Evolutionary conservation across 2,329 filamentous ascomycete genomes (phyloP), one percentile per base, ranked within the genome.

Genomic region (Thielaviopsis musarum): DNA sequence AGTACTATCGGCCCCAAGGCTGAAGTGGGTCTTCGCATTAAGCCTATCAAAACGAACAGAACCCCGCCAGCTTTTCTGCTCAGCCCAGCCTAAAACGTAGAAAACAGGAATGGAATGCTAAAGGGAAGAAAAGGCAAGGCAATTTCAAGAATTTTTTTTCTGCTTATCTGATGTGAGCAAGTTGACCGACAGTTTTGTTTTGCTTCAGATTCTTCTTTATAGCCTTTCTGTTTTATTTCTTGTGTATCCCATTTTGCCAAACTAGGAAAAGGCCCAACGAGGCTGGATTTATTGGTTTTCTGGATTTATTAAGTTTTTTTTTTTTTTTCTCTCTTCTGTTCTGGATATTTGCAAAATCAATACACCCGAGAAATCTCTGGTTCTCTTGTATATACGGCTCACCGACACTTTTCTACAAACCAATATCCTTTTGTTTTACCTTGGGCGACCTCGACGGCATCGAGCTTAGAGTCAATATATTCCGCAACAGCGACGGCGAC

Each of bases 21-120:
- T 58, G 57, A 58, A 48, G 57, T 58, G 57, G 57, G 51, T 58
- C 57, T 24, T 9, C n/a, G 55, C 38, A 30, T 49, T 38, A 10
- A 26, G 51, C 57, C 22, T 24, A 58, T 45, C 57, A 48, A 48
- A 7, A n/a, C 7, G 38, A 53, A 52, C 34, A n/a, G 28, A 54
- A 53, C 55, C 54, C 55, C 55, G 53, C 57, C 52, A 58, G 38
- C 17, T n/a, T n/a, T 45, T 17, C 10, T 45, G 2, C 17, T 45
- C 38, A 45, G 38, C 38, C 38, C 15, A 45, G 38, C 38, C 38
- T n/a, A 45, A 45, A 45, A 45, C 13, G 15, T 2, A 15, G 15
- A 15, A 15, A 45, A n/a, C 3, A 7, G 38, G 17, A 17, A 17
- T 45, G 38, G 38, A 45, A 45, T 45, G 38, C 38, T 45, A 13